Base-by-base conservation (phyloP, 164 flowering plant species). In the Houttuynia cordata region DNA sequence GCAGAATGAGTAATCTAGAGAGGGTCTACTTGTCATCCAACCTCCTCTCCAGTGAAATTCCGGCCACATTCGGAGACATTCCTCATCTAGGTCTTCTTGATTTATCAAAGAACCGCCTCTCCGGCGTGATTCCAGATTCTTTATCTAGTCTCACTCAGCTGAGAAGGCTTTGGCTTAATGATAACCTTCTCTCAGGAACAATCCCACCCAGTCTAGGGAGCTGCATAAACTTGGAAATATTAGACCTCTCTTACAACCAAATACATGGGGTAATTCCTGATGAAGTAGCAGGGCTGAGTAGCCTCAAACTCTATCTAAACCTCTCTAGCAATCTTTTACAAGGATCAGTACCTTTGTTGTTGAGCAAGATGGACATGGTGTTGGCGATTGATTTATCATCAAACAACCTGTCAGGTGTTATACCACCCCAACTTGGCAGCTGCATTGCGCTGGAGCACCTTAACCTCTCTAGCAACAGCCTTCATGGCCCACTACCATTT, bases 321-420 rank as follows among this genome's bases (percentile, higher is more conserved):
- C 58, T 88, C 67, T 88, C 96, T 13, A 73, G 74, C 59, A 92
- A 92, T 67, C 63, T 69, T 54, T 68, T 91, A 18, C 57, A 70
- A 52, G 96, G 96, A 3, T 70, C 82, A 20, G 59, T 88, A 40
- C 98, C 98, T 0, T 47, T 87, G 21, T 88, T 87, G 84, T 75
- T 92, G 22, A 85, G 93, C 56, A 87, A 88, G 70, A 87, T 92
- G 96, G 92, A 85, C 57, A 88, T 88, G 96, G 84, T 92, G 17
- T 68, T 83, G 21, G 87, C 87, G 15, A 78, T 88, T 23, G 98
- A 92, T 71, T 59, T 92, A 8, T 92, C 96, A 15, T 77, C 73
- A 1, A 92, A 92, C 73, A 76, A 78, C 40, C 71, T 92, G 57
- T 78, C 89, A 0, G 83, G 87, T 17, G 49, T 63, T 10, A 78